Base-by-base conservation (phyloP, 352 stramenopile genomes). In the Phytophthora multivora region DNA sequence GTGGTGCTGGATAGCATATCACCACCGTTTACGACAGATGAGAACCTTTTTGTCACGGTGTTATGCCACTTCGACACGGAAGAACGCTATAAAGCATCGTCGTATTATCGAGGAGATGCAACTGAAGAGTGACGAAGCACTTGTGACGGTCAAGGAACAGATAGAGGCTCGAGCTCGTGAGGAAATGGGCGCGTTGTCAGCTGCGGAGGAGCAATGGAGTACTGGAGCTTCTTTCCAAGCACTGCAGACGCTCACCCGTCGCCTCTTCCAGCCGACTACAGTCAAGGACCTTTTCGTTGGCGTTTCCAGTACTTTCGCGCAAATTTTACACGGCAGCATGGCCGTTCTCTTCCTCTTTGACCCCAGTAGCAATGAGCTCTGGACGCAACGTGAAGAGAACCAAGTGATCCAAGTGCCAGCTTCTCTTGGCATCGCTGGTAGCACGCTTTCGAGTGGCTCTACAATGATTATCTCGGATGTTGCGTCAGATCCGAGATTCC, bases 341-440 rank as follows among this genome's bases (percentile, higher is more conserved):
- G 80, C 77, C 12, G 62, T 86, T 36, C 59, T 92, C 21, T 90
- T 89, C 43, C 51, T 92, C 0, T 63, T 90, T 15, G 81, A 92
- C 25, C 73, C 83, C 16, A 73, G 67, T 7, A 78, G 53, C 23
- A 88, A 90, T 18, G 75, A 92, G 30, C 62, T 92, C 2, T 92
- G 83, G 83, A 88, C 79, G 8, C 75, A 86, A 49, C 72, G 70
- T 10, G 73, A 85, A 25, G 69, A 71, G 40, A 71, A 59, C 23
- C 78, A 71, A 31, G 58, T 69, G 4, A 68, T 79, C n/a, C 77
- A 88, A 57, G 72, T 84, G 0, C 74, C 83, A 6, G 78, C 72
- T 3, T 76, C 75, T 21, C 56, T 90, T 0, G 83, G 83, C 0
- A 85, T 92, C 48, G 73, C 80, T 39, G 83, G 83, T 1, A 73